Base-by-base conservation (phyloP, 2,329 filamentous ascomycete genomes). In the Chrysoporthe austroafricana region DNA sequence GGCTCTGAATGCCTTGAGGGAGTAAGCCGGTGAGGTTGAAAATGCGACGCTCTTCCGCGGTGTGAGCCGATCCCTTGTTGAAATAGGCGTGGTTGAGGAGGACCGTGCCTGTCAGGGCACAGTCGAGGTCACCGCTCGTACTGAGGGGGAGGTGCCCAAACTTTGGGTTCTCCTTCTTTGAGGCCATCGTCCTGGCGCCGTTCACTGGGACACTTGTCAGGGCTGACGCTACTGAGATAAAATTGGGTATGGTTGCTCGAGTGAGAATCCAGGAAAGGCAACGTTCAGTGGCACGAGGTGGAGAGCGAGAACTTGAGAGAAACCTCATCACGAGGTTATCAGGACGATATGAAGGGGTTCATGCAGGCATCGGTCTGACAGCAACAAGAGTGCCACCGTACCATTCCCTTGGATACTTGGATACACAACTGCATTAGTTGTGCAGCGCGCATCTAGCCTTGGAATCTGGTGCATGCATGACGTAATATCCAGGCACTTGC, bases 31-130 rank as follows among this genome's bases (percentile, higher is more conserved):
- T 85, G 1, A 97, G 85, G 43, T 87, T 86, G 77, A 97, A 96
- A 0, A 81, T 79, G 2, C 81, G 79, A 13, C 93, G 87, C 74
- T 97, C 93, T 39, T 91, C 80, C 0, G 81, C 73, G 0, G 91
- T 85, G 72, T 95, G 95, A 0, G 89, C 92, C 3, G 92, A 93
- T 42, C 93, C 93, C 77, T 96, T 96, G 81, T 96, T 97, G 80
- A 93, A 90, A 73, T 86, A 88, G 1, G 90, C 84, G 13, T 86
- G 87, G 69, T 88, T 86, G 9, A 93, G 82, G 6, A 93, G 79
- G 0, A 85, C 82, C 52, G 79, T 79, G 5, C 87, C 86, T 6
- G 73, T 78, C 46, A 85, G 75, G 2, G 83, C 82, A 72, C 83
- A 85, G 65, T 85, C 82, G 70, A 84, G 77, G 1, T 82, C 82